Conservation (phyloP, 805 yeast species). For the Kuraishia piskuri region DNA sequence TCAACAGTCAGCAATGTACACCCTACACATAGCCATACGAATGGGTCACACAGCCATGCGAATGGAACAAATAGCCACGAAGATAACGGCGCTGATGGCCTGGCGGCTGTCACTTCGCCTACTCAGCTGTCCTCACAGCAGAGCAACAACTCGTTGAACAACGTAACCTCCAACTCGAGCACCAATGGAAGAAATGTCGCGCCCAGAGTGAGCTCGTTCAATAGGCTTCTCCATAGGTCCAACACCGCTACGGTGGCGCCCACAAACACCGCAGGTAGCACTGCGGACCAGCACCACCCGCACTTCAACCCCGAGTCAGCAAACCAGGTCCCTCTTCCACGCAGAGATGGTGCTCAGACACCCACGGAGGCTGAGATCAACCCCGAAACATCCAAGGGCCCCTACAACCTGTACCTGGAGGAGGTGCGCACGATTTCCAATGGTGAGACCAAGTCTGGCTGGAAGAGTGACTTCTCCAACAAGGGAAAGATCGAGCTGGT, state of each 20-base stretch:
- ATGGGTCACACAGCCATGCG: not conserved
- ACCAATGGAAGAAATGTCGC: not conserved
- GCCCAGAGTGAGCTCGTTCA: not conserved
- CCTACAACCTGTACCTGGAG: conserved; percentile 41
- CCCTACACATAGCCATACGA: not conserved
- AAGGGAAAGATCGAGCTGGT: conserved; percentile 75
- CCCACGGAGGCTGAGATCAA: not conserved
- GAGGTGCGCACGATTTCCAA: conserved; percentile 65
- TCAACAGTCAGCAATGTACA: not conserved
- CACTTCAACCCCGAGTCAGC: conserved; percentile 14
- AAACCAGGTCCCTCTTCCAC: not conserved
- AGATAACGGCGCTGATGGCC: not conserved
- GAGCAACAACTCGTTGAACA: not conserved
- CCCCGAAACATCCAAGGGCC: not conserved
- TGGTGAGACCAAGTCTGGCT: conserved; percentile 83
- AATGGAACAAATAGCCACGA: not conserved
- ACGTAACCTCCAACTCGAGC: not conserved
- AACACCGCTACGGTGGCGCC: not conserved
- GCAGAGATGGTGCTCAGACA: conserved; percentile 1
- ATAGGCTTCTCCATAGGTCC: too few relatives aligned
- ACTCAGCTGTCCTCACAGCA: not conserved
- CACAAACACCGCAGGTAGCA: not conserved
- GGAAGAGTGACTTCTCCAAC: conserved; percentile 87
- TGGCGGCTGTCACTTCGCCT: not conserved
- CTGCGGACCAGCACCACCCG: not conserved